phyloP scores from a whole-genome alignment of 1,284 basidiomycete genomes.

The Laetiporus sulphureus region DNA sequence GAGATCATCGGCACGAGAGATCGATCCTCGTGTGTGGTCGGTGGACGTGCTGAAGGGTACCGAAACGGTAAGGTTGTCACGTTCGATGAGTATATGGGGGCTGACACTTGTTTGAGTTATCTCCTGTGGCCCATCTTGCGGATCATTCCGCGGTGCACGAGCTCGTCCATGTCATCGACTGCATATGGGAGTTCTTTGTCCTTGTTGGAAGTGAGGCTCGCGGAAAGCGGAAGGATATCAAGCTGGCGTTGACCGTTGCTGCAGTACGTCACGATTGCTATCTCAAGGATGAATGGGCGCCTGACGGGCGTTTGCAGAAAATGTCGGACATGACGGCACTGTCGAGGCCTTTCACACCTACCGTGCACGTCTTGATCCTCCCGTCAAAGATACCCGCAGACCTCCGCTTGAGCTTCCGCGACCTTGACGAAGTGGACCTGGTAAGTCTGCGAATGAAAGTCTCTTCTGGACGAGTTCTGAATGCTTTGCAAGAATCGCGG shows the following conservation, averaged over 20 bases:
- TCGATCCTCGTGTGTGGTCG: constrained; percentile 45
- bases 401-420: constrained; percentile 56
- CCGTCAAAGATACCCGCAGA: constrained; percentile 69
- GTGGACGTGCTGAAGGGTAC: constrained; percentile 35
- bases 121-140: constrained; percentile 24
- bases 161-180: constrained; percentile 61
- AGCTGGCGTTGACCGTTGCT: constrained; percentile 49
- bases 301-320: constrained; percentile 31
- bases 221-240: constrained; percentile 50
- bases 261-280: constrained; percentile 39
- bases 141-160: constrained; percentile 20
- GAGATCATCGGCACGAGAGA: constrained; percentile 35
- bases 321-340: constrained; percentile 43
- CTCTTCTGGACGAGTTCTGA: no score
- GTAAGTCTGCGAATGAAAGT: no score
- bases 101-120: not conserved
- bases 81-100: constrained; percentile 2
- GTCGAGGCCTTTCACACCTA: constrained; percentile 57
- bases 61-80: constrained; percentile 31
- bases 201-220: constrained; percentile 64
- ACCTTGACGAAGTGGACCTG: constrained; percentile 51
- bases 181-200: constrained; percentile 71
- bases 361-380: constrained; percentile 63
- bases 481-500: constrained; percentile 44
- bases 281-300: no score